A percentile compares a stretch with the other conserved stretches of the same genome.
phyloP scores from a whole-genome alignment of 2,329 filamentous ascomycete species.

The Fusarium domesticum region DNA sequence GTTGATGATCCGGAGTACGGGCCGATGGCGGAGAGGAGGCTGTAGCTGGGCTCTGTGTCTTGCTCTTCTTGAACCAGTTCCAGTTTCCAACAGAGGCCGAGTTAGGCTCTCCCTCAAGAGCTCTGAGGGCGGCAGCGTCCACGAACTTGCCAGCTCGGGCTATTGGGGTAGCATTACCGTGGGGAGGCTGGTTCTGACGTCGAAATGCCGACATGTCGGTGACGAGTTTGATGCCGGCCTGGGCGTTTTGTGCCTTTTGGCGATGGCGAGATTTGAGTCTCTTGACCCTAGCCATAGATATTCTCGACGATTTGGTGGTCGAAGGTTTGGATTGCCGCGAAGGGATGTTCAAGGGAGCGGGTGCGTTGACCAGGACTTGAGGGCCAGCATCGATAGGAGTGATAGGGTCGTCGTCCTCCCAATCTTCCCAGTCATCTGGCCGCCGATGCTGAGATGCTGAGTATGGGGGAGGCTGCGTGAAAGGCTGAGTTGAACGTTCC shows the following conservation, averaged over 20 bases:
- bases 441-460: slow-evolving; percentile 17
- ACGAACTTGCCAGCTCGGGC: slow-evolving; percentile 48
- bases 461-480: slow-evolving; percentile 13
- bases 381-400: slow-evolving; percentile 41
- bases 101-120: slow-evolving; percentile 55
- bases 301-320: slow-evolving; percentile 31
- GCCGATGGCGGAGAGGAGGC: slow-evolving; percentile 24
- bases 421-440: slow-evolving; percentile 52
- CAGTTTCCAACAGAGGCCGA: slow-evolving; percentile 56
- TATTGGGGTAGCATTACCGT: slow-evolving; percentile 31
- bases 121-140: slow-evolving; percentile 57
- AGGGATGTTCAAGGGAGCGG: slow-evolving; percentile 16
- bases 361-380: slow-evolving; percentile 31
- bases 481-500: slow-evolving; percentile 11
- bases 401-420: slow-evolving; percentile 48
- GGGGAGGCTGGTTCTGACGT: slow-evolving; percentile 39
- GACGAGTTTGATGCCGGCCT: slow-evolving; percentile 64
- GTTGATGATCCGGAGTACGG: slow-evolving; percentile 39
- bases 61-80: slow-evolving; percentile 52
- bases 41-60: slow-evolving; percentile 29
- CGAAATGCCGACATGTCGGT: slow-evolving; percentile 63
- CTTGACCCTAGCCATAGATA: slow-evolving; percentile 41
- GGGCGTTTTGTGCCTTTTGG: slow-evolving; percentile 58
- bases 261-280: slow-evolving; percentile 57
- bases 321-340: slow-evolving; percentile 14